Evolutionary conservation across 192 early-diverging fungal species (phyloP), one percentile per base, ranked within the genome.

Genomic region (Lobosporangium transversale): DNA sequence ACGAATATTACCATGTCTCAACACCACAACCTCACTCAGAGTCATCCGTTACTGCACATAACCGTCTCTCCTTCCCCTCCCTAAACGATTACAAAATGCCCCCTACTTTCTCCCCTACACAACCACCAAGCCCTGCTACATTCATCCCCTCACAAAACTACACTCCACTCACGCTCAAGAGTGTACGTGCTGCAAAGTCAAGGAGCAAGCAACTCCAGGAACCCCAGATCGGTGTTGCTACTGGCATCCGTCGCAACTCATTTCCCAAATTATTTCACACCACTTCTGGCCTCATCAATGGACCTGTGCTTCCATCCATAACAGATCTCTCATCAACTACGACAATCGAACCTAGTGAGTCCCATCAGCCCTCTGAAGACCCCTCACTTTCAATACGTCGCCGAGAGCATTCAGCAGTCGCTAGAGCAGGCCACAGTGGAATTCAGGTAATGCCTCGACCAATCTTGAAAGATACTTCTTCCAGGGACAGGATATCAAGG

Each of bases 391-490:
- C 45, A 8, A 21, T 30, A 10, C 58, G 64, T 17, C 40, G 63
- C n/a, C 58, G 73, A n/a, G 64, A 76, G n/a, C 50, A 44, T 45
- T 62, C 73, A 2, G 47, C 31, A 10, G 26, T 33, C 14, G 60
- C 71, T n/a, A 49, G 32, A 2, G 24, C 42, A 11, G 49, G 45
- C 31, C 32, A 49, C 12, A 31, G 24, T 23, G 37, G 35, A 31
- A 20, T 52, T 2, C 53, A 45, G 12, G 24, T 53, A 2, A 44
- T 59, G 56, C 73, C 58, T 57, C 63, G 73, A 33, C 73, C 73
- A 4, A 76, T 76, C 33, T 33, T 76, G 9, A 76, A 67, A 40
- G 73, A 76, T 45, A 76, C 63, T 7, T 67, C 73, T 32, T 52
- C 65, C 9, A 54, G 58, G 65, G 73, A 76, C 59, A 76, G 36